Base-by-base conservation (phyloP, 2,329 filamentous ascomycete species). In the Uncinocarpus reesii region DNA sequence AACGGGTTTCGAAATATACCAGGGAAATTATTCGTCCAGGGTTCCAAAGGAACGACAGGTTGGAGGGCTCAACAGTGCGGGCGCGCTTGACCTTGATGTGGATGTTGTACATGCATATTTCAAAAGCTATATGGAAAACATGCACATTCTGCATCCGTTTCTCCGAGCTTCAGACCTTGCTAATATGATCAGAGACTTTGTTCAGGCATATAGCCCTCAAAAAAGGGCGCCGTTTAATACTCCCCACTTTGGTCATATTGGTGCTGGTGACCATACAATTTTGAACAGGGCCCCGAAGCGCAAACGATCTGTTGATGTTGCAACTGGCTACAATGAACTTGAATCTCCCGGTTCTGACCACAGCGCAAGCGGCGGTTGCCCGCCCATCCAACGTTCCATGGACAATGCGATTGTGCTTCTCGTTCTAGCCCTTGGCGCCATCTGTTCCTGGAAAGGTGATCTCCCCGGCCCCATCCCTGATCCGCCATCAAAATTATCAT, bases 381-480 rank as follows among this genome's bases (percentile, higher is more conserved):
- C 49, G 10, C 49, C 58, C n/a, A 65, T 72, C 16, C 67, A 69
- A 38, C 64, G 82, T 45, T 86, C 83, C 6, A 80, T 92, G 13
- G 77, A 81, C 46, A 94, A 86, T 56, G 88, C 88, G 0, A 74
- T 96, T 32, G 78, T 95, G 1, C 74, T 95, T 2, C 73, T 90
- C 3, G 79, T 95, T 1, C 73, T 96, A 47, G 90, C 90, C 0
- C 70, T 98, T 4, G 92, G 92, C 15, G 88, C 87, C 59, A 84
- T 96, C 10, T 90, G 86, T 57, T 65, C 73, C 51, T 67, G 74
- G 51, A 68, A 69, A 37, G 61, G 68, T 3, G 47, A 52, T 15
- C 58, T 82, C 8, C 76, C 76, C 15, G 72, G 71, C 2, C 71
- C 83, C 2, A 73, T 84, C 6, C 73, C 71, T 13, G 61, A 51